A percentile compares a stretch with the other conserved stretches of the same genome.
These are phyloP conservation scores for Amanita polypyramis DNA, from an alignment of 768 basidiomycete genomes.

Conservation along the genomic window DNA sequence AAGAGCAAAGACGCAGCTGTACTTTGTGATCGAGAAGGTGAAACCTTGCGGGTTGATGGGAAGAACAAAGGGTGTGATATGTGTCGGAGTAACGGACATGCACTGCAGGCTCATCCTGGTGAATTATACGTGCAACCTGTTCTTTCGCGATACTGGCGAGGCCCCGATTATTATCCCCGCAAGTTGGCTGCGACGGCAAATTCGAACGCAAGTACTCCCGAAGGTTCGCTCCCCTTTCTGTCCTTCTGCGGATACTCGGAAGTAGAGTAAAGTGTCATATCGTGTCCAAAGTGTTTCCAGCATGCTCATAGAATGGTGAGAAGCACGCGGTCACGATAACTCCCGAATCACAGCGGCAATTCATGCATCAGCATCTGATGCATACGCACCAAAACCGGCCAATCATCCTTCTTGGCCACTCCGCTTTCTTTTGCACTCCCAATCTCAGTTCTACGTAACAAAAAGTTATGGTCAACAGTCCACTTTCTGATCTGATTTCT, in stretches of 20 bases:
- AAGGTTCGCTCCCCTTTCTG: too few relatives aligned
- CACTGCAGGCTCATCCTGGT: too few relatives aligned
- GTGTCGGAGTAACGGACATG: too few relatives aligned
- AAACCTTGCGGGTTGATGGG: slow-evolving; percentile 26
- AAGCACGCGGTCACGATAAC: not conserved
- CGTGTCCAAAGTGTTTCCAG: not conserved
- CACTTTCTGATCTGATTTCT: not conserved
- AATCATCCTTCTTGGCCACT: not conserved
- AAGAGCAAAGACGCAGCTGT: too few relatives aligned
- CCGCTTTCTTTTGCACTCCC: not conserved
- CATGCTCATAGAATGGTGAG: too few relatives aligned
- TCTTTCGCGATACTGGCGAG: not conserved
- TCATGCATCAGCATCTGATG: slow-evolving; percentile 5
- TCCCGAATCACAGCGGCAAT: not conserved
- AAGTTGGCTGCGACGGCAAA: not conserved
- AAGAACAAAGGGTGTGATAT: not conserved
- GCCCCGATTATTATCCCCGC: not conserved
- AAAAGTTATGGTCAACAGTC: not conserved
- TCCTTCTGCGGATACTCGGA: too few relatives aligned
- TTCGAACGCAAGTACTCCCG: too few relatives aligned
- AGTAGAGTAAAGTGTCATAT: too few relatives aligned
- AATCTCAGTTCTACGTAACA: not conserved
- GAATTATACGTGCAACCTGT: not conserved
- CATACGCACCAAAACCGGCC: not conserved
- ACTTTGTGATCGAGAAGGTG: too few relatives aligned